These are phyloP conservation scores for Forsythia viridissima DNA, from an alignment of 257 asterid genomes.

Conservation along the genomic window DNA sequence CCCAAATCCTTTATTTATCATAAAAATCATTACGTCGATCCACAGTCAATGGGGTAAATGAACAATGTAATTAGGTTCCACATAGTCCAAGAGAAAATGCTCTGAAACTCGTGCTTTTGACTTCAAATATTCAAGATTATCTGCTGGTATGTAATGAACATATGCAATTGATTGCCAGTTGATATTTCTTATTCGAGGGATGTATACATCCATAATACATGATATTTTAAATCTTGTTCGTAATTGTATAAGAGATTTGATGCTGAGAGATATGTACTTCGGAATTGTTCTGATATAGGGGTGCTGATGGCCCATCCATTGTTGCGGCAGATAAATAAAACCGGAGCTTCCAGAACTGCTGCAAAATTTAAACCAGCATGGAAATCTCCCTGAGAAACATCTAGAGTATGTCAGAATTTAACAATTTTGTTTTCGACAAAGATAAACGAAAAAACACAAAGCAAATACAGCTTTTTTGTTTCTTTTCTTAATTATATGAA, in stretches of 20 bases:
- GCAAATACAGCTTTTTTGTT: background rate
- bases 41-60: background rate
- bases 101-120: background rate
- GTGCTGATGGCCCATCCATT: slow-evolving; percentile 99
- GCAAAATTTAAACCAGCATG: slow-evolving; percentile 92
- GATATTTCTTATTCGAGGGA: background rate
- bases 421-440: background rate
- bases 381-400: slow-evolving; percentile 78
- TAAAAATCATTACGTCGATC: background rate
- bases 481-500: background rate
- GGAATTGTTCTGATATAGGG: slow-evolving; percentile 66
- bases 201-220: background rate
- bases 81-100: background rate
- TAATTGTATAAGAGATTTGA: background rate
- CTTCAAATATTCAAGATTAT: too few relatives aligned
- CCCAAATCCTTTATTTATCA: background rate
- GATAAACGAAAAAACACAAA: background rate
- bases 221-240: background rate
- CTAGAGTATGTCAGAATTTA: background rate
- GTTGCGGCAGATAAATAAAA: slow-evolving; percentile 80
- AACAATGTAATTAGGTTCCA: background rate
- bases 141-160: too few relatives aligned
- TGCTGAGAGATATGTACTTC: slow-evolving; percentile 42
- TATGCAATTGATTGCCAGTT: background rate
- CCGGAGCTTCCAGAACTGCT: slow-evolving; percentile 83